Base-by-base conservation (phyloP, 1,284 basidiomycete species). In the Salmacisia buchloeana region DNA sequence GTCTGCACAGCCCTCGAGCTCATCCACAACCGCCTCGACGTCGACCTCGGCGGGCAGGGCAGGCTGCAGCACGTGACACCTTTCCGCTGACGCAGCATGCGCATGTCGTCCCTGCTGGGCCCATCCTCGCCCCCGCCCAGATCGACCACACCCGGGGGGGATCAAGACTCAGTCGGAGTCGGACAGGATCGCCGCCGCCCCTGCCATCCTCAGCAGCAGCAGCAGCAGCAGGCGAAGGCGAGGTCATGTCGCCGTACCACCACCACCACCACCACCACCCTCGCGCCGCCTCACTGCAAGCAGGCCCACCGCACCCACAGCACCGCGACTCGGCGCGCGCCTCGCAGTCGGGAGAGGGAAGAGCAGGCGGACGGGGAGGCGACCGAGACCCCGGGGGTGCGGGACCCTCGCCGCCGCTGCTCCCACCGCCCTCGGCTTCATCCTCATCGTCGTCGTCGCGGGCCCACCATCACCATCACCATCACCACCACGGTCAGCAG, bases 401-500 rank as follows among this genome's bases (percentile, higher is more conserved):
- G n/a, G n/a, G n/a, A n/a, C n/a, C n/a, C n/a, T n/a, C n/a, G n/a
- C n/a, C n/a, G n/a, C n/a, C n/a, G n/a, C n/a, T n/a, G n/a, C n/a
- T n/a, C n/a, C n/a, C n/a, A n/a, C n/a, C n/a, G n/a, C n/a, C n/a
- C n/a, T n/a, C n/a, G n/a, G n/a, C n/a, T n/a, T n/a, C n/a, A n/a
- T n/a, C n/a, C n/a, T n/a, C n/a, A n/a, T n/a, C n/a, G n/a, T n/a
- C n/a, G n/a, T n/a, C n/a, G n/a, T n/a, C n/a, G n/a, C n/a, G n/a
- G n/a, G n/a, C n/a, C n/a, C 7, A 21, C 25, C 46, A 52, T 29
- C 46, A 52, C 46, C 46, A 63, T 62, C 61, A 59, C 43, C 54
- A 60, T 65, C 0, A 66, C 58, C 58, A 61, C 60, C 4, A 64
- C 61, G 36, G 23, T 63, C 25, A 57, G 63, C n/a, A 62, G 58